Base-by-base conservation (phyloP, 2,329 filamentous ascomycete genomes). In the Penicillium sp. region DNA sequence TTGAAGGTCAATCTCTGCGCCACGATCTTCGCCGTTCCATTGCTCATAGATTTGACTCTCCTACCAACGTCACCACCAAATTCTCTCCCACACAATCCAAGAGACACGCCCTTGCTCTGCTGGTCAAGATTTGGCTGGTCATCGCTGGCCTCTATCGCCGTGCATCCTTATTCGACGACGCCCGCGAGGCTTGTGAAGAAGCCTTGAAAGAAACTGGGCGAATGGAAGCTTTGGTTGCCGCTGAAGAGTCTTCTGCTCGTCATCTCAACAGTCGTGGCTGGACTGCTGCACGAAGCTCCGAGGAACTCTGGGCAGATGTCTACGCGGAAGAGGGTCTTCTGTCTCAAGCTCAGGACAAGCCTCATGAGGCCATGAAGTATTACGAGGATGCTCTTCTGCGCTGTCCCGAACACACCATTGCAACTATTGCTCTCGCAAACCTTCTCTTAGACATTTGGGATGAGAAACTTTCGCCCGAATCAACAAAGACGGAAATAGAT, bases 71-170 rank as follows among this genome's bases (percentile, higher is more conserved):
- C 62, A 49, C 81, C 29, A 80, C 82, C 42, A 78, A 78, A 52
- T 83, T 85, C 56, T 76, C 81, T 2, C 72, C 76, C 21, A 60
- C 78, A 9, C 80, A 84, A 59, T 78, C 81, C 49, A 79, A 83
- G 51, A 81, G 81, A 53, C 83, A 86, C 56, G 82, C 80, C 16
- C 76, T 85, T 13, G 79, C 79, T 4, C 70, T 87, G 11, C 75
- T 99, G 16, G 79, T 92, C 21, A 89, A 88, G 63, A 87, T 97
- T 31, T 99, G 95, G 95, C 81, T 97, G 9, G 89, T 95, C 70
- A 91, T 97, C 59, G 89, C 91, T 2, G 89, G 89, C 0, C 87
- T 98, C 62, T 99, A 98, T 71, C 86, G 91, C 27, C 85, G 91
- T 52, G 91, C 93, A 8, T 84, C 84, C 9, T 86, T 96, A 78